phyloP scores from a whole-genome alignment of 192 early-diverging fungal species.

The Coemansia sp. region DNA sequence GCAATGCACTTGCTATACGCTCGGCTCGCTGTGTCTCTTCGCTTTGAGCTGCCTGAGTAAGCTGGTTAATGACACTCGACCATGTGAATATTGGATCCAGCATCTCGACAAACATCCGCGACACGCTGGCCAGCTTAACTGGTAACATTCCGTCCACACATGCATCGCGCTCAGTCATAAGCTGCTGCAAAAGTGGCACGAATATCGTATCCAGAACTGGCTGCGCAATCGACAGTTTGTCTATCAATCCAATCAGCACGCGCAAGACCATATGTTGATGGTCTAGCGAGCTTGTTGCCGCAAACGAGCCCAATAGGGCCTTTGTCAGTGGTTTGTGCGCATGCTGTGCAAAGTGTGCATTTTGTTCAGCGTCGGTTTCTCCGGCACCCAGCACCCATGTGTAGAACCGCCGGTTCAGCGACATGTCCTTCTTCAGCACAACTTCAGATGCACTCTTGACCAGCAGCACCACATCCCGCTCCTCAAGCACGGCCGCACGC shows the following conservation, averaged over 20 bases:
- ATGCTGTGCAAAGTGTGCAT: conserved; percentile 56
- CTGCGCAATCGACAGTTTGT: conserved; percentile 80
- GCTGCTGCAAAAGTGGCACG: conserved; percentile 65
- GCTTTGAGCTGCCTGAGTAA: conserved; percentile 31
- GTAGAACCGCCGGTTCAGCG: conserved; percentile 88
- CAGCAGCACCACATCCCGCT: conserved; percentile 67
- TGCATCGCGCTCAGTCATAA: conserved; percentile 56
- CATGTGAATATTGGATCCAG: conserved; percentile 85
- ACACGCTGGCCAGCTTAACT: conserved; percentile 71
- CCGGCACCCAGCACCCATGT: conserved; percentile 78
- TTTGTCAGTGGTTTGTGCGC: conserved; percentile 56
- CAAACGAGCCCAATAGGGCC: conserved; percentile 62
- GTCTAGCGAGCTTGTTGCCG: conserved; percentile 21
- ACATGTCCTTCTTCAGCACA: conserved; percentile 90
- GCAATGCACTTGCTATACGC: conserved; percentile 39
- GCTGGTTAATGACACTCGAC: conserved; percentile 63
- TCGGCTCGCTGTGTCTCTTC: not conserved
- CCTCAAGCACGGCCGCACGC: conserved; percentile 55
- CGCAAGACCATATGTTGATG: conserved; percentile 64
- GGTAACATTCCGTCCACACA: conserved; percentile 18
- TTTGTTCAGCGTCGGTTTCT: conserved; percentile 54
- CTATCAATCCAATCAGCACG: conserved; percentile 82
- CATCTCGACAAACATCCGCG: conserved; percentile 88
- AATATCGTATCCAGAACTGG: conserved; percentile 73
- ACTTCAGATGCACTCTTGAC: conserved; percentile 74